Conservation (phyloP, 1,284 basidiomycete genomes). For the Pholiota adiposa region DNA sequence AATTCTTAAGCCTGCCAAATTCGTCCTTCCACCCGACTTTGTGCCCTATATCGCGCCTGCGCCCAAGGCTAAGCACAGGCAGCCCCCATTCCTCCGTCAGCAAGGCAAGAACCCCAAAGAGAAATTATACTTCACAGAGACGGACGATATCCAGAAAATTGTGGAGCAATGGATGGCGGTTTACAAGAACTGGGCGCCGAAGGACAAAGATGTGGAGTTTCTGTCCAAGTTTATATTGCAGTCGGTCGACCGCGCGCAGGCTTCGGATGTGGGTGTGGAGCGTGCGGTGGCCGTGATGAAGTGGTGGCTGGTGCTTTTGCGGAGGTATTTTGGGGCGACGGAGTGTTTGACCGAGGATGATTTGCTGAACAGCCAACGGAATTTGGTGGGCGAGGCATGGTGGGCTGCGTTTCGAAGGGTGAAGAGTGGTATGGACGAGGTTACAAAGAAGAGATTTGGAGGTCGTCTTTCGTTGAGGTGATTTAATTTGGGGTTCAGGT, state of each 20-base stretch:
- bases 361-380: slow-evolving; percentile 33
- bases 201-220: slow-evolving; percentile 69
- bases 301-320: slow-evolving; percentile 78
- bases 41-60: slow-evolving; percentile 47
- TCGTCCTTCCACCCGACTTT: slow-evolving; percentile 41
- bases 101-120: slow-evolving; percentile 54
- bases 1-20: slow-evolving; percentile 55
- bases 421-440: slow-evolving; percentile 62
- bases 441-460: slow-evolving; percentile 67
- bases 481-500: slow-evolving; percentile 11
- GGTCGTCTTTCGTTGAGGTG: slow-evolving; percentile 55
- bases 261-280: slow-evolving; percentile 67
- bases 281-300: slow-evolving; percentile 70
- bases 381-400: slow-evolving; percentile 66
- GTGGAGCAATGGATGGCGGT: slow-evolving; percentile 76
- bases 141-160: slow-evolving; percentile 68
- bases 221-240: slow-evolving; percentile 73
- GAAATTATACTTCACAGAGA: slow-evolving; percentile 59
- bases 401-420: slow-evolving; percentile 75
- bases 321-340: slow-evolving; percentile 57
- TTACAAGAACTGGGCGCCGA: slow-evolving; percentile 62
- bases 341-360: slow-evolving; percentile 48
- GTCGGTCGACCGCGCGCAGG: slow-evolving; percentile 54
- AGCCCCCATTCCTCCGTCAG: slow-evolving; percentile 57
- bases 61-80: slow-evolving; percentile 52